Evolutionary conservation across 225 moss, liverwort and hornwort genomes (phyloP).

Genomic region (Bryoerythrophyllum caledonicum): DNA sequence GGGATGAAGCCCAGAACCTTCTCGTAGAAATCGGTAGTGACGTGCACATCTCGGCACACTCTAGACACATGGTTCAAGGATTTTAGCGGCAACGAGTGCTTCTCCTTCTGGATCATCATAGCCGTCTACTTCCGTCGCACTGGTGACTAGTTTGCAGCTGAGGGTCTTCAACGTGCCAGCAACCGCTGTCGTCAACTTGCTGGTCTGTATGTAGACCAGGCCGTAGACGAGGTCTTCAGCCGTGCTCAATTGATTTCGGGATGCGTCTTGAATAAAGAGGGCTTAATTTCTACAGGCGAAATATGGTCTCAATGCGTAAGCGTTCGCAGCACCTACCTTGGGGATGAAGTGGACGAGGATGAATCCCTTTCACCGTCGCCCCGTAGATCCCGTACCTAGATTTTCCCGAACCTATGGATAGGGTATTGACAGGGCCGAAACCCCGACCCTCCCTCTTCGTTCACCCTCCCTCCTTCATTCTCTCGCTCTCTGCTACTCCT

Average conservation of each 20-base stretch:
- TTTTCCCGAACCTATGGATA: too few species aligned
- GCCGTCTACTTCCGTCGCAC: neutral
- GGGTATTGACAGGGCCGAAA: too few species aligned
- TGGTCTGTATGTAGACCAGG: too few species aligned
- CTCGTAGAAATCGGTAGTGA: conserved; percentile 58
- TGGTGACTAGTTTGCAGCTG: neutral
- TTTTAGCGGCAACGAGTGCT: conserved; percentile 49
- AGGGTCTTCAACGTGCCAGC: neutral
- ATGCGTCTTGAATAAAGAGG: neutral
- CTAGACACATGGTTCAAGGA: conserved; percentile 74
- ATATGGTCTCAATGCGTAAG: too few species aligned
- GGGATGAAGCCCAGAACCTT: conserved; percentile 64
- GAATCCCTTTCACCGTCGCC: too few species aligned
- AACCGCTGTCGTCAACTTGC: neutral
- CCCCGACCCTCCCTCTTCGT: too few species aligned
- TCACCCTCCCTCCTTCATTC: too few species aligned
- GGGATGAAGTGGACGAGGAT: too few species aligned
- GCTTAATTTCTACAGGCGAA: conserved; percentile 1
- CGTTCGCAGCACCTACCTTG: too few species aligned
- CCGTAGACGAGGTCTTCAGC: neutral
- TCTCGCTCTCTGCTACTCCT: too few species aligned
- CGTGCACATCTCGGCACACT: conserved; percentile 45
- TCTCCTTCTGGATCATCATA: conserved; percentile 47
- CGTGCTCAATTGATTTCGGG: too few species aligned
- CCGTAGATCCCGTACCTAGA: too few species aligned